Percentiles rank a stretch among this genome's conserved stretches.
These are phyloP conservation scores for Volutella citrinella DNA, from an alignment of 2,329 filamentous ascomycete species.

Conservation along the genomic window DNA sequence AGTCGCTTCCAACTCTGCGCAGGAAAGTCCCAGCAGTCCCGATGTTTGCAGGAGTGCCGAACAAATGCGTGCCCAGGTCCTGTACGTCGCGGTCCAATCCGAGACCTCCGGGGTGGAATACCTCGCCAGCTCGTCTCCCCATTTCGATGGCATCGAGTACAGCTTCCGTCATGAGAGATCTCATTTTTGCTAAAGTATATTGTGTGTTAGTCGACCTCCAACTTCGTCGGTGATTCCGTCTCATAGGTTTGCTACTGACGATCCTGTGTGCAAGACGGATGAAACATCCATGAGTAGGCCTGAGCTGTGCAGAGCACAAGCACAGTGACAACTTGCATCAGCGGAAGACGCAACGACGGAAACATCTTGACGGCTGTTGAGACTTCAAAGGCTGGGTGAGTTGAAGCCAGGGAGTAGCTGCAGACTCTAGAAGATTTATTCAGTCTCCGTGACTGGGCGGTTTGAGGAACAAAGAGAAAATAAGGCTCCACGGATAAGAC, in stretches of 20 bases:
- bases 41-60: background rate
- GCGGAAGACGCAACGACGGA: background rate
- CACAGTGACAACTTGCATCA: background rate
- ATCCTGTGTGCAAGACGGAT: conserved; percentile 2
- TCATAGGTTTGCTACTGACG: conserved; percentile 1
- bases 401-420: too few relatives aligned
- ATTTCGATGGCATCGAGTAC: background rate
- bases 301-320: conserved; percentile 1
- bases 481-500: too few relatives aligned
- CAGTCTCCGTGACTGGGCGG: too few relatives aligned
- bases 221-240: too few relatives aligned
- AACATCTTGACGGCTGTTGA: conserved; percentile 1
- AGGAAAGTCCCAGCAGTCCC: background rate
- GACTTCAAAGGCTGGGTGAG: too few relatives aligned
- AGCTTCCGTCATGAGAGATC: background rate
- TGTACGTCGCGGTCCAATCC: background rate
- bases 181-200: background rate
- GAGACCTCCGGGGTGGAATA: background rate
- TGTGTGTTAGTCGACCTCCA: background rate
- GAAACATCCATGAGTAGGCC: conserved; percentile 3
- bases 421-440: too few relatives aligned
- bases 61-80: background rate
- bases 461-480: too few relatives aligned
- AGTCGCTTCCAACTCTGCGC: background rate
- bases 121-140: background rate